Base-by-base conservation (phyloP, 2,329 filamentous ascomycete genomes). In the Microthyrium microscopicum region DNA sequence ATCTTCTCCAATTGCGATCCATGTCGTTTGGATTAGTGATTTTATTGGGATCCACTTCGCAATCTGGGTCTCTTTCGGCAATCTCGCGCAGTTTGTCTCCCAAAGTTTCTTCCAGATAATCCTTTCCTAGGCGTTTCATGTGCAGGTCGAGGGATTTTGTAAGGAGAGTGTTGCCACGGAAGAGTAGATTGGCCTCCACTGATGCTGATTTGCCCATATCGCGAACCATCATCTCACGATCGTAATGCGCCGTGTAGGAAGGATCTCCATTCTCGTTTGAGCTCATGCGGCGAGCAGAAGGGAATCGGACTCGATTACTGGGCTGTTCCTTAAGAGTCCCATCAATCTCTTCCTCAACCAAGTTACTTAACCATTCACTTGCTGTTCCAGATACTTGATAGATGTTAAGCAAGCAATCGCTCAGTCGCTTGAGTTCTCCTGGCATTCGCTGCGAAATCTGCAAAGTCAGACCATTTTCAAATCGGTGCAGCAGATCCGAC, bases 321-420 rank as follows among this genome's bases (percentile, higher is more conserved):
- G 77, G 72, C 11, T 74, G 73, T 44, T 93, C 84, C 48, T 77
- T 91, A 35, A 83, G 73, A 13, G 89, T 75, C 1, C 87, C 87
- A 47, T 95, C 89, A 37, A 98, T 95, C 53, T 98, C 89, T 49
- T 95, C 87, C 53, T 98, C 89, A 0, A 94, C 81, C 26, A 98
- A 62, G 3, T 82, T 76, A 64, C 83, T 89, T 16, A 98, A 67
- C 89, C 89, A 98, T 38, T 94, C 83, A 27, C 69, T 68, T 3
- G 81, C 79, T 24, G 72, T 71, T 1, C 82, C 83, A 3, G 84
- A 87, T 3, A 92, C 85, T 49, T 98, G 89, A 46, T 87, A 98
- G 33, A 98, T 92, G 50, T 95, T 91, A 41, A 95, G 60, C 24
- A 95, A 71, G 19, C 79, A 74, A 49, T 94, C 85, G 2, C 84